These are phyloP conservation scores for Trichoderma sp. DNA, from an alignment of 2,329 filamentous ascomycete genomes.

Conservation along the genomic window DNA sequence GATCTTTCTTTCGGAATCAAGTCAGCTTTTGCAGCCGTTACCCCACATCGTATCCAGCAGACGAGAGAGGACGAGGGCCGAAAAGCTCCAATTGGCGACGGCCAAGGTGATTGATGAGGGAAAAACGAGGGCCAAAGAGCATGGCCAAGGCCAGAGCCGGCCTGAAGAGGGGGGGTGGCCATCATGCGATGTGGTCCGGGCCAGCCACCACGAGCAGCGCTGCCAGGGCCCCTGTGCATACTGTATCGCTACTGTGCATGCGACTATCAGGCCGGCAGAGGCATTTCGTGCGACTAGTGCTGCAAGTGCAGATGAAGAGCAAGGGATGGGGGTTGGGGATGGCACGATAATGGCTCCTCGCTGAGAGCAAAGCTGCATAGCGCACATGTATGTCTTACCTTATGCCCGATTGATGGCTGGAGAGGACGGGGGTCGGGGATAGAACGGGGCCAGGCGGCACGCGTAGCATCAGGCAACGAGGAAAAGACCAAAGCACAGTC, in stretches of 20 bases:
- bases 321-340: background rate
- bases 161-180: slow-evolving; percentile 4
- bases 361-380: background rate
- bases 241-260: slow-evolving; percentile 20
- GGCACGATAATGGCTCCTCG: slow-evolving; percentile 14
- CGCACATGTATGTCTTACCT: slow-evolving; percentile 16
- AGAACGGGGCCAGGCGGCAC: background rate
- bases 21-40: slow-evolving; percentile 13
- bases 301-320: background rate
- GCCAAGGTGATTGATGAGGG: slow-evolving; percentile 14
- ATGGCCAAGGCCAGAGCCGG: background rate
- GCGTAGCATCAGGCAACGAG: slow-evolving; percentile 14
- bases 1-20: slow-evolving; percentile 28
- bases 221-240: slow-evolving; percentile 9
- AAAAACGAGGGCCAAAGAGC: slow-evolving; percentile 17
- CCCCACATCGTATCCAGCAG: slow-evolving; percentile 20
- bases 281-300: background rate
- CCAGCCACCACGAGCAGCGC: background rate
- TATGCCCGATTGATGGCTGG: slow-evolving; percentile 12
- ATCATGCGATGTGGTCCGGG: slow-evolving; percentile 16
- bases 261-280: slow-evolving; percentile 13
- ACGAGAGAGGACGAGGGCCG: background rate
- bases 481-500: background rate
- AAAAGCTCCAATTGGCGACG: slow-evolving; percentile 20
- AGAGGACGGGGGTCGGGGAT: background rate